These are phyloP conservation scores for Colletotrichum incanum DNA, from an alignment of 2,329 filamentous ascomycete genomes.

Conservation along the genomic window DNA sequence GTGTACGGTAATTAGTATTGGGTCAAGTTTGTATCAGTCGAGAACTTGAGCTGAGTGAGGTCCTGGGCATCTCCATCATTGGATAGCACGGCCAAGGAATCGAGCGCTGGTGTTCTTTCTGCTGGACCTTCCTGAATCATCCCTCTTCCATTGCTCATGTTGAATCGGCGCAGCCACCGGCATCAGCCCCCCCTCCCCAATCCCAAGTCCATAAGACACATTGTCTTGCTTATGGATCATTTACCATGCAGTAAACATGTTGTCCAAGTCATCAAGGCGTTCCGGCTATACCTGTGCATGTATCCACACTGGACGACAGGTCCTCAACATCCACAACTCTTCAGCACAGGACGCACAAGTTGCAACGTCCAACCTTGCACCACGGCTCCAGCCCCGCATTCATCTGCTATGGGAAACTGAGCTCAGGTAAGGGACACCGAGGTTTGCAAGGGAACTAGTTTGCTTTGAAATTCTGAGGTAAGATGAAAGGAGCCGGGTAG, in stretches of 20 bases:
- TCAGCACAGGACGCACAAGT: conserved; percentile 2
- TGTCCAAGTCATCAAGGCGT: conserved; percentile 4
- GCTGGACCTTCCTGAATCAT: conserved; percentile 9
- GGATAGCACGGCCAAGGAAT: conserved; percentile 1
- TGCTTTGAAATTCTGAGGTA: conserved; percentile 41
- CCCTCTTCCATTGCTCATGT: not conserved
- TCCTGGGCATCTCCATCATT: not conserved
- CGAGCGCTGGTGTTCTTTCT: not conserved
- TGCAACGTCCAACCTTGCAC: conserved; percentile 24
- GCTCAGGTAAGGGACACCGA: conserved; percentile 5
- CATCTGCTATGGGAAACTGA: conserved; percentile 14
- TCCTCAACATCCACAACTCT: not conserved
- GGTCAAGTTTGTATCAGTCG: not conserved
- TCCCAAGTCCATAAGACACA: not conserved
- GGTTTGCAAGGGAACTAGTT: conserved; percentile 14
- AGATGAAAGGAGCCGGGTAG: conserved; percentile 4
- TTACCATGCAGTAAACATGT: not conserved
- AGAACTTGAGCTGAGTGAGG: not conserved
- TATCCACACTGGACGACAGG: not conserved
- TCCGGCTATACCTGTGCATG: not conserved
- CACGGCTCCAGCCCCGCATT: conserved; percentile 14
- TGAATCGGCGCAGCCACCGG: conserved; percentile 7
- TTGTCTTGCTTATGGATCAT: conserved; percentile 5
- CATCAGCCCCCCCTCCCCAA: not conserved
- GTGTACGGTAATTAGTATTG: too few relatives aligned